Evolutionary conservation across 257 asterid genomes (phyloP), one percentile per base, ranked within the genome.

Genomic region (Solanum chiquidenum): DNA sequence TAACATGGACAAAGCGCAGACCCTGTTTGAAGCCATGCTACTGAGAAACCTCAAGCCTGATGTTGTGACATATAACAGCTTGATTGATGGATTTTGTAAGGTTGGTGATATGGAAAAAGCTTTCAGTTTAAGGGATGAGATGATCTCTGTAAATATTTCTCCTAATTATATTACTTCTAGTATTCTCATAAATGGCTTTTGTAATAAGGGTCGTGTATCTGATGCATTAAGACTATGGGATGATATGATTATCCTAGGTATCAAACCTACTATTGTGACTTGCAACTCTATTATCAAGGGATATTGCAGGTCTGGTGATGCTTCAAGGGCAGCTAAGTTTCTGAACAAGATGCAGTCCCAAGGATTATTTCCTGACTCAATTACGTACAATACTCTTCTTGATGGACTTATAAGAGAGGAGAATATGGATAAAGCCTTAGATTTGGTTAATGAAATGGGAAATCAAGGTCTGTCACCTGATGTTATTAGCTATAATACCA

Each of bases 251-350:
- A 91, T 73, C 89, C 85, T 86, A 84, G 92, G 92, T 62, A 87
- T 93, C 55, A 88, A 90, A 85, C 96, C 96, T 76, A 93, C 93
- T 83, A 64, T 91, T 7, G 92, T 95, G 79, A 93, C 92, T 46
- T 94, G 95, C 91, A 95, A 95, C 83, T 86, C 96, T 79, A 92
- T 95, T 60, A 69, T 95, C 20, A 95, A 95, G 90, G 98, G 98
- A 52, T 92, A 93, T 86, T 94, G 98, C 90, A 91, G 96, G 90
- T 76, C 89, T 40, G 94, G 93, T 38, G 91, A 93, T 75, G 86
- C 89, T 1, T 85, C 20, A 42, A 93, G 91, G 91, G 98, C 94
- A 5, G 33, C 88, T 68, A 91, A 89, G 72, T 94, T 94, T 91
- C 87, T 95, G 88, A 76, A 88, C 88, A 92, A 89, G 88, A 93